Base-by-base conservation (phyloP, 192 early-diverging fungal genomes). In the Coemansia sp. region DNA sequence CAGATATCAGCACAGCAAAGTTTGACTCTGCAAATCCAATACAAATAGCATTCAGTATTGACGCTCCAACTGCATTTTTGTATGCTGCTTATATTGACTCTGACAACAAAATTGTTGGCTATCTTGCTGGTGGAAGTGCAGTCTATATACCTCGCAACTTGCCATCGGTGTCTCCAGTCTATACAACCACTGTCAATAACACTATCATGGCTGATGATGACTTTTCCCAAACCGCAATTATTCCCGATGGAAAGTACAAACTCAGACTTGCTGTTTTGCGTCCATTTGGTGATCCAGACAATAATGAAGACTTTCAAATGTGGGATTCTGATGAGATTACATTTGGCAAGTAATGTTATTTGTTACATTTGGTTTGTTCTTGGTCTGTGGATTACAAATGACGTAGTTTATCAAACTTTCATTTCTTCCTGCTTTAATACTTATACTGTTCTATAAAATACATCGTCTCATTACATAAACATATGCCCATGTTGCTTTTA, bases 241-340 rank as follows among this genome's bases (percentile, higher is more conserved):
- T 45, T 21, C 19, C 59, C 14, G 41, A 45, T 29, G 59, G 59
- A n/a, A 45, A 45, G 15, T 60, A 60, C 25, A 43, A 43, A 6
- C 1, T 60, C 14, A 17, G 39, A 0, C 5, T 60, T 14, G 41
- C 59, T 14, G 17, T 49, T 2, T 27, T 60, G 22, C 59, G 59
- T 12, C 59, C 59, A 11, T 60, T 60, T 60, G 59, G 59, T 12
- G 14, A 60, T 14, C 11, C 17, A 0, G 47, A 8, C 0, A 49
- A 60, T 3, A n/a, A 43, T 5, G 45, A 12, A 0, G 45, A 60
- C 29, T 60, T 23, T 45, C 0, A 48, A 17, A 27, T 49, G 10
- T 60, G 59, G 59, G 45, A 60, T 7, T 60, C 59, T 0, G 59
- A 14, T 0, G 15, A 48, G 1, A 48, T 60, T 15, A 43, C 39